phyloP scores from a whole-genome alignment of 148 eudicot species.

The Tetragonia tetragonoides region DNA sequence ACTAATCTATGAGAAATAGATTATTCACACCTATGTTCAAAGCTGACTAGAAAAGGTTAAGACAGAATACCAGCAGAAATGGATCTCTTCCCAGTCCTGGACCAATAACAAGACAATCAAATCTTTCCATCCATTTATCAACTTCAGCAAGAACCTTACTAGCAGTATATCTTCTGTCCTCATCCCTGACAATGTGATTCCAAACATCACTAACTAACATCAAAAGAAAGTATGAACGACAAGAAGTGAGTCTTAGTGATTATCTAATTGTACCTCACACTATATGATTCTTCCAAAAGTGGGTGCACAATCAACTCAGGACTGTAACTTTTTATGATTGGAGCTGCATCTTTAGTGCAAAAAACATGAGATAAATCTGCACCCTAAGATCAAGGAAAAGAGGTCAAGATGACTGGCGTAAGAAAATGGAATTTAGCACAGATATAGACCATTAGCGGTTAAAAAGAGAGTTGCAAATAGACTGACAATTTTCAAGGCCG shows the following conservation, averaged over 20 bases:
- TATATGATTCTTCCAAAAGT: conserved; percentile 87
- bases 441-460: background rate
- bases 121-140: conserved; percentile 90
- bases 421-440: background rate
- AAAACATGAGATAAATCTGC: conserved; percentile 97
- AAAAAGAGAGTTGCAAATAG: background rate
- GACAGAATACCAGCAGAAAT: conserved; percentile 75
- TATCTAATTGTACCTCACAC: conserved; percentile 49
- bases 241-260: background rate
- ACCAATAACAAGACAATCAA: conserved; percentile 95
- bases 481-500: conserved; percentile 94
- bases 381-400: conserved; percentile 50
- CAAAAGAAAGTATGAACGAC: background rate
- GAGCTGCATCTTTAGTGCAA: conserved; percentile 96
- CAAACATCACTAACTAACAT: background rate
- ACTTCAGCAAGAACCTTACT: conserved; percentile 68
- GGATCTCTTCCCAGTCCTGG: conserved; percentile 99
- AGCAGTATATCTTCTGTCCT: conserved; percentile 52
- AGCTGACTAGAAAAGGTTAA: background rate
- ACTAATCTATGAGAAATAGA: background rate
- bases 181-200: conserved; percentile 52
- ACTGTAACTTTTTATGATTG: conserved; percentile 88
- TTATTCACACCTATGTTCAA: background rate
- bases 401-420: conserved; percentile 7
- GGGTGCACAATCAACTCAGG: conserved; percentile 99